Percentiles rank a stretch among this genome's conserved stretches.
Evolutionary conservation across 2,329 filamentous ascomycete species (phyloP).

Genomic region (Cladosporium sp.): DNA sequence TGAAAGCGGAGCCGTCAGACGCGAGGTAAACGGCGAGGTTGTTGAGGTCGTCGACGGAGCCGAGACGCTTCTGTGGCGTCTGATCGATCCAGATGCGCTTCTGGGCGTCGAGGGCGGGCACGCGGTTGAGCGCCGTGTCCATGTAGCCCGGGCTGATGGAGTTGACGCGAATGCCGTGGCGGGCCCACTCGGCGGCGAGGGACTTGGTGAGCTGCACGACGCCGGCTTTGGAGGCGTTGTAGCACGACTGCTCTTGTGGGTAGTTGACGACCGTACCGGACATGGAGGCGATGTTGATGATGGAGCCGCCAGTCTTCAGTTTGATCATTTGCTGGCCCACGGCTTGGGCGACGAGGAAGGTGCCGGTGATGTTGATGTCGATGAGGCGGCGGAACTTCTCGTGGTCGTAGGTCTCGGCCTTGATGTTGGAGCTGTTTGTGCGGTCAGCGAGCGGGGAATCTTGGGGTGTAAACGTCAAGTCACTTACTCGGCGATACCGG

Average conservation of each 20-base stretch:
- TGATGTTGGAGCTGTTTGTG: conserved; percentile 66
- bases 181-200: conserved; percentile 79
- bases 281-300: conserved; percentile 71
- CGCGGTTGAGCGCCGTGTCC: conserved; percentile 77
- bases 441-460: conserved; percentile 11
- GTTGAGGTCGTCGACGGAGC: conserved; percentile 71
- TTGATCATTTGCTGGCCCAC: conserved; percentile 59
- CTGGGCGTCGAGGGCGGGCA: conserved; percentile 72
- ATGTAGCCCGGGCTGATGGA: conserved; percentile 83
- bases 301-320: conserved; percentile 65
- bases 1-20: conserved; percentile 67
- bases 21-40: conserved; percentile 73
- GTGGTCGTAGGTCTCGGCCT: conserved; percentile 71
- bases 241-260: conserved; percentile 73
- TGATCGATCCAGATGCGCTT: conserved; percentile 76
- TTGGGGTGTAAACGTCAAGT: background rate
- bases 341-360: conserved; percentile 69
- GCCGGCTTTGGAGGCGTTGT: conserved; percentile 80
- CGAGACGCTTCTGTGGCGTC: conserved; percentile 70
- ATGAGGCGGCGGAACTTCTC: conserved; percentile 74
- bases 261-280: conserved; percentile 42
- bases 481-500: conserved; percentile 68
- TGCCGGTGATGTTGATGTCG: conserved; percentile 77
- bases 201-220: conserved; percentile 76
- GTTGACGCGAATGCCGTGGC: conserved; percentile 77